Evolutionary conservation across 2,329 filamentous ascomycete species (phyloP).

Genomic region (Massarina eburnea): DNA sequence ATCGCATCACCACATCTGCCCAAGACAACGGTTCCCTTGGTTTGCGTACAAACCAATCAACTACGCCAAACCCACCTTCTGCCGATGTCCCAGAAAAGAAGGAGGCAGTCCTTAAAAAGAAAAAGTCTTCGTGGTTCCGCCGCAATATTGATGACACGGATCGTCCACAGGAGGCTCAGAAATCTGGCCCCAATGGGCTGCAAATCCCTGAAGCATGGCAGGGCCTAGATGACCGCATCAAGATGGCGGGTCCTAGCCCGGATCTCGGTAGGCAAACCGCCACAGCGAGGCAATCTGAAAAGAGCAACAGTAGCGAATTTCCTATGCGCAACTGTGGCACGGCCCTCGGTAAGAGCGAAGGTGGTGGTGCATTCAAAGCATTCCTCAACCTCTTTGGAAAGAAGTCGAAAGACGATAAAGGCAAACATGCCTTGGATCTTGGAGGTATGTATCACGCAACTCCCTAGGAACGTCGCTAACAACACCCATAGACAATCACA

Average conservation of each 20-base stretch:
- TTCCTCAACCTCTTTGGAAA: slow-evolving; percentile 58
- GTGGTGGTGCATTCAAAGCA: slow-evolving; percentile 37
- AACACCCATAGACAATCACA: slow-evolving; percentile 24
- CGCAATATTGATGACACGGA: slow-evolving; percentile 38
- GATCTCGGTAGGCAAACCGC: slow-evolving; percentile 15
- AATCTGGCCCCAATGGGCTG: slow-evolving; percentile 24
- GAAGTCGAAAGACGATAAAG: slow-evolving; percentile 48
- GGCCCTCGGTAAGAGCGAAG: slow-evolving; percentile 42
- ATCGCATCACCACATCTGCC: slow-evolving; percentile 12
- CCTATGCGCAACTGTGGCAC: slow-evolving; percentile 43
- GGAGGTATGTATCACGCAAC: slow-evolving; percentile 39
- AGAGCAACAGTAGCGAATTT: slow-evolving; percentile 45
- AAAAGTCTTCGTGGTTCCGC: slow-evolving; percentile 52
- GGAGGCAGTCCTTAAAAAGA: slow-evolving; percentile 40
- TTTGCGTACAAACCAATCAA: slow-evolving; percentile 14
- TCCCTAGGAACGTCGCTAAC: neutral
- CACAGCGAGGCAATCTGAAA: slow-evolving; percentile 22
- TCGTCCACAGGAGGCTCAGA: slow-evolving; percentile 29
- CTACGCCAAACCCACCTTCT: slow-evolving; percentile 5
- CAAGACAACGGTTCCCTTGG: slow-evolving; percentile 23
- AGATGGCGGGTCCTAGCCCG: slow-evolving; percentile 2
- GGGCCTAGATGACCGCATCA: slow-evolving; percentile 39
- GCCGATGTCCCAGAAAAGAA: slow-evolving; percentile 22
- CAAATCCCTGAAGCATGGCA: slow-evolving; percentile 41
- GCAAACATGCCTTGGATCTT: slow-evolving; percentile 32